Evolutionary conservation across 371 early-diverging fungal species (phyloP).

Genomic region (Coemansia sp.): DNA sequence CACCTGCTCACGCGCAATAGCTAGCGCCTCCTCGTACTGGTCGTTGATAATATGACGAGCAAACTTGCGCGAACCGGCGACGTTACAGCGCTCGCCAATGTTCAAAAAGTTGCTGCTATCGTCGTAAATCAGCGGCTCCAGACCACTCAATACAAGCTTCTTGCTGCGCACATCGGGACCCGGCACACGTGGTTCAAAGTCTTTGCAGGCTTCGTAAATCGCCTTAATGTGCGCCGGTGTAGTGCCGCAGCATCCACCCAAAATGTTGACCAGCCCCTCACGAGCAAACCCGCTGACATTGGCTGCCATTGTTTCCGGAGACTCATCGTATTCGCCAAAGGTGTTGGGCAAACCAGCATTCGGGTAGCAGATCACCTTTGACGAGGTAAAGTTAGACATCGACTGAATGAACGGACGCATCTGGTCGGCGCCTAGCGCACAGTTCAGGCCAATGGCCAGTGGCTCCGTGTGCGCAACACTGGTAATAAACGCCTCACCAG

Average conservation of each 20-base stretch:
- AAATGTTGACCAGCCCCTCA: conserved; percentile 87
- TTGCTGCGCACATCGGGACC: conserved; percentile 60
- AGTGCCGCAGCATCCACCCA: conserved; percentile 96
- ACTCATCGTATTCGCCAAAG: conserved; percentile 88
- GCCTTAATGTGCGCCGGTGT: conserved; percentile 93
- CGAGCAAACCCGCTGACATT: conserved; percentile 82
- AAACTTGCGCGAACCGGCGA: conserved; percentile 90
- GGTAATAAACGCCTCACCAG: conserved; percentile 91
- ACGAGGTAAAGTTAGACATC: conserved; percentile 76
- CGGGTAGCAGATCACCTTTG: conserved; percentile 89
- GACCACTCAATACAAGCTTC: conserved; percentile 78
- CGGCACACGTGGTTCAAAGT: conserved; percentile 76
- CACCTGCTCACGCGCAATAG: conserved; percentile 89
- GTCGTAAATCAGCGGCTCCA: conserved; percentile 79
- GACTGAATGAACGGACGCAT: conserved; percentile 93
- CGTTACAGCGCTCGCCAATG: conserved; percentile 95
- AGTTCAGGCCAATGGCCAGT: conserved; percentile 91
- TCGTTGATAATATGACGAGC: conserved; percentile 86
- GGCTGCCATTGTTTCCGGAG: conserved; percentile 80
- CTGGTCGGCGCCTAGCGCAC: conserved; percentile 91
- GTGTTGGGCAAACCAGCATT: conserved; percentile 89
- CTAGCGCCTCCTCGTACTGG: conserved; percentile 89
- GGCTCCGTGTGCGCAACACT: conserved; percentile 79
- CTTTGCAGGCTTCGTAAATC: conserved; percentile 72
- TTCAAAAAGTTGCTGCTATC: conserved; percentile 84